Conservation (phyloP, 257 asterid genomes). For the Knoxia roxburghii region DNA sequence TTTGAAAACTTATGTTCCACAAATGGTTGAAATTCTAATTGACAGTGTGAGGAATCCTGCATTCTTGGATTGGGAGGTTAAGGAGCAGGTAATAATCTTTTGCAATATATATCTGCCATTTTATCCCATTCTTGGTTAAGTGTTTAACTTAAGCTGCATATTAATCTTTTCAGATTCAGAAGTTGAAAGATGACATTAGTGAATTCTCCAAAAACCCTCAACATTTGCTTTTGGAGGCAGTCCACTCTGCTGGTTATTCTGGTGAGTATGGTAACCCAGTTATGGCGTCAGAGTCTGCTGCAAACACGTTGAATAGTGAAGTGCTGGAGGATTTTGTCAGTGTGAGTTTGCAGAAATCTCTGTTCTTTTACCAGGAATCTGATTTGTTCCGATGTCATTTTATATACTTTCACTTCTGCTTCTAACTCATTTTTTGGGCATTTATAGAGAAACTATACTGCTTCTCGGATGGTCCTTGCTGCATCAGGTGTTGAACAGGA, state of each 20-base stretch:
- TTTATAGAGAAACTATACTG: conserved; percentile 65
- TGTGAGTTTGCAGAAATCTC: conserved; percentile 39
- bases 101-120: neutral
- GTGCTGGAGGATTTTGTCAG: conserved; percentile 74
- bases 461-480: conserved; percentile 79
- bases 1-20: conserved; percentile 66
- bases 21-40: conserved; percentile 84
- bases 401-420: conserved; percentile 12
- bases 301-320: conserved; percentile 42
- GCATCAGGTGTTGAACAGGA: conserved; percentile 91
- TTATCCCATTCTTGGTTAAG: neutral
- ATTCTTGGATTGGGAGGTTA: conserved; percentile 92
- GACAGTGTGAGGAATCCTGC: conserved; percentile 87
- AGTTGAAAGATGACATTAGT: conserved; percentile 53
- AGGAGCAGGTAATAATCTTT: conserved; percentile 64
- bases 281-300: conserved; percentile 65
- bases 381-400: neutral
- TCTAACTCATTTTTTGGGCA: conserved; percentile 15
- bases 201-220: conserved; percentile 70
- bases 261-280: conserved; percentile 66
- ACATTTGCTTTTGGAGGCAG: conserved; percentile 74
- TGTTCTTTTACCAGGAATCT: neutral
- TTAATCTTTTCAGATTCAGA: conserved; percentile 42
- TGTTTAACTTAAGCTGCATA: neutral
- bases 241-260: conserved; percentile 69